phyloP scores from a whole-genome alignment of 2,329 filamentous ascomycete species.

The Botryotinia globosa region DNA sequence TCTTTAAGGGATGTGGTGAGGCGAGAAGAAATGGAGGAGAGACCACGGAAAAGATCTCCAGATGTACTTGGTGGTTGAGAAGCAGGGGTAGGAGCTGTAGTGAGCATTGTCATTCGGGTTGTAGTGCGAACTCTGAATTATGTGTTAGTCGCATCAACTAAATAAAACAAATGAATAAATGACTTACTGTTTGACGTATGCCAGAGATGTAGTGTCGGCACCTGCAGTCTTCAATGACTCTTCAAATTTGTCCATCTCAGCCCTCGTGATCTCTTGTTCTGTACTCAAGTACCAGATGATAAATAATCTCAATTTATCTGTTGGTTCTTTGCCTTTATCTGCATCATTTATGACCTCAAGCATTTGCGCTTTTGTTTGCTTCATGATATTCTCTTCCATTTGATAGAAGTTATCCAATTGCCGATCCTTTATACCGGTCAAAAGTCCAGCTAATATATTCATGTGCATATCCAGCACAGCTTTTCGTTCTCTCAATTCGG shows the following conservation, averaged over 20 bases:
- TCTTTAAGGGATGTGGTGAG: constrained; percentile 94
- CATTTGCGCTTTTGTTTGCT: constrained; percentile 86
- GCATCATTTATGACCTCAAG: constrained; percentile 79
- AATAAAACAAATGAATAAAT: neutral
- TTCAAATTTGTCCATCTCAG: constrained; percentile 83
- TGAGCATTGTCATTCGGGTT: constrained; percentile 97
- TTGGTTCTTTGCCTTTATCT: constrained; percentile 76
- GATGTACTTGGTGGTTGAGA: constrained; percentile 58
- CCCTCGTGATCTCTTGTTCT: constrained; percentile 78
- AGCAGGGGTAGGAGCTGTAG: constrained; percentile 66
- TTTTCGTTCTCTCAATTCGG: constrained; percentile 89
- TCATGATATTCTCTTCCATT: constrained; percentile 86
- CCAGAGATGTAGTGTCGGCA: constrained; percentile 71
- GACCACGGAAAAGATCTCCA: constrained; percentile 80
- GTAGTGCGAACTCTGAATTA: constrained; percentile 74
- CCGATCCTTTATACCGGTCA: constrained; percentile 83
- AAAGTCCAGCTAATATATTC: constrained; percentile 83
- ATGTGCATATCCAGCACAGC: constrained; percentile 97
- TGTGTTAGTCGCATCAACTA: constrained; percentile 19
- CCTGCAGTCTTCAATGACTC: constrained; percentile 75
- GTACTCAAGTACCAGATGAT: constrained; percentile 97
- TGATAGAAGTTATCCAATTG: constrained; percentile 97
- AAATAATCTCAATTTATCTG: constrained; percentile 90
- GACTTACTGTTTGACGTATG: constrained; percentile 80
- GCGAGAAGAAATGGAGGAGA: constrained; percentile 86